Base-by-base conservation (phyloP, 2,329 filamentous ascomycete genomes). In the Pseudogymnoascus sp. region DNA sequence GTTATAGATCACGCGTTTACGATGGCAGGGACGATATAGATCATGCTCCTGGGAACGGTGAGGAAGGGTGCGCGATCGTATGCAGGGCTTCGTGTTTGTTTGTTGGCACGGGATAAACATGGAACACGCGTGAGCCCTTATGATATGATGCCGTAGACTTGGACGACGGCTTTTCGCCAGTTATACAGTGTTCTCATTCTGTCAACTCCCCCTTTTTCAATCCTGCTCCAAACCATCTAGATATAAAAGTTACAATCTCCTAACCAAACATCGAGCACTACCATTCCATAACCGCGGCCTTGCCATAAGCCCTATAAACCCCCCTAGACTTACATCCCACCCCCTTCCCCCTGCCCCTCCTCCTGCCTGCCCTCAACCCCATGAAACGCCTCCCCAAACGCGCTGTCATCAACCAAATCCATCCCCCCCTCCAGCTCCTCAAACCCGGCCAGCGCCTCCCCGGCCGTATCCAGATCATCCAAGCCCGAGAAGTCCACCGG, bases 371-470 rank as follows among this genome's bases (percentile, higher is more conserved):
- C 66, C 29, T 73, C 81, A 11, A 86, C 82, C 4, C 82, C 84
- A 69, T 92, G 89, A 75, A 93, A 91, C 0, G 90, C 90, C 69
- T 95, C 89, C 2, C 89, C 90, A 76, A 95, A 95, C 1, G 89
- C 90, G 37, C 87, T 91, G 70, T 92, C 88, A 56, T 91, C 88
- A 78, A 91, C 82, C 77, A 87, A 82, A n/a, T n/a, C n/a, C n/a
- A n/a, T n/a, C n/a, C n/a, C n/a, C n/a, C n/a, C n/a, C n/a, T n/a
- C n/a, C n/a, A n/a, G n/a, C n/a, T n/a, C n/a, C n/a, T n/a, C n/a
- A n/a, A n/a, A n/a, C n/a, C n/a, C n/a, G n/a, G n/a, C n/a, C n/a
- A n/a, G n/a, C n/a, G n/a, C n/a, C n/a, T n/a, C n/a, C n/a, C n/a
- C n/a, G n/a, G n/a, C n/a, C n/a, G n/a, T n/a, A n/a, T n/a, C n/a